Conservation (phyloP, 164 flowering plant species). For the Vitis rotundifolia region DNA sequence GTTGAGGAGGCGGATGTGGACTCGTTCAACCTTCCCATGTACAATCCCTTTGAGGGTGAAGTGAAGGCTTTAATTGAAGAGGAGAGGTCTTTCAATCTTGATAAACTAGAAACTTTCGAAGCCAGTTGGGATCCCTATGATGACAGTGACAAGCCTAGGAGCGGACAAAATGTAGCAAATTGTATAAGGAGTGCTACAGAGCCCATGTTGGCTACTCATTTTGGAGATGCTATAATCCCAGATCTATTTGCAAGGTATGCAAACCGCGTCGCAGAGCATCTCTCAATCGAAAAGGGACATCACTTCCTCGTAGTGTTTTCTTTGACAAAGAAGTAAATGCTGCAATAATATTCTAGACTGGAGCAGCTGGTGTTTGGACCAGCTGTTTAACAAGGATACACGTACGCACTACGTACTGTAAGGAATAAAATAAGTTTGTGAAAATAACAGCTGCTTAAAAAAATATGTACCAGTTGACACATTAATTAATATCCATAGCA, state of each 20-base stretch:
- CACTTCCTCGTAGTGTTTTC: constrained; percentile 5
- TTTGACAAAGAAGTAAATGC: background rate
- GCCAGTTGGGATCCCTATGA: constrained; percentile 9
- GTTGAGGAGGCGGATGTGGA: too few relatives aligned
- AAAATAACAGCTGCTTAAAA: too few relatives aligned
- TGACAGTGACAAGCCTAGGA: background rate
- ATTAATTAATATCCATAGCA: too few relatives aligned
- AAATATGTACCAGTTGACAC: too few relatives aligned
- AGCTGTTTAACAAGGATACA: too few relatives aligned
- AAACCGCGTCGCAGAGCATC: background rate
- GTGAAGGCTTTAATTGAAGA: too few relatives aligned
- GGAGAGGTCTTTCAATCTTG: background rate
- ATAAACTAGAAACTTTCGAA: background rate
- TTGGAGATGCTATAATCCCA: constrained; percentile 13
- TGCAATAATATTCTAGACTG: too few relatives aligned
- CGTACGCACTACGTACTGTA: too few relatives aligned
- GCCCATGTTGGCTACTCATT: constrained; percentile 20
- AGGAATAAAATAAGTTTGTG: too few relatives aligned
- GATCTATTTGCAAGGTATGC: constrained; percentile 6
- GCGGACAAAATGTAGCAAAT: constrained; percentile 4
- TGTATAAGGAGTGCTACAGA: constrained; percentile 17
- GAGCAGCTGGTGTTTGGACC: too few relatives aligned
- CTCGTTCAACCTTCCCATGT: too few relatives aligned
- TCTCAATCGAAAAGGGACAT: background rate
- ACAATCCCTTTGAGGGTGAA: too few relatives aligned